Evolutionary conservation across 371 early-diverging fungal genomes (phyloP), one percentile per base, ranked within the genome.

Genomic region (Phascolomyces articulosus): DNA sequence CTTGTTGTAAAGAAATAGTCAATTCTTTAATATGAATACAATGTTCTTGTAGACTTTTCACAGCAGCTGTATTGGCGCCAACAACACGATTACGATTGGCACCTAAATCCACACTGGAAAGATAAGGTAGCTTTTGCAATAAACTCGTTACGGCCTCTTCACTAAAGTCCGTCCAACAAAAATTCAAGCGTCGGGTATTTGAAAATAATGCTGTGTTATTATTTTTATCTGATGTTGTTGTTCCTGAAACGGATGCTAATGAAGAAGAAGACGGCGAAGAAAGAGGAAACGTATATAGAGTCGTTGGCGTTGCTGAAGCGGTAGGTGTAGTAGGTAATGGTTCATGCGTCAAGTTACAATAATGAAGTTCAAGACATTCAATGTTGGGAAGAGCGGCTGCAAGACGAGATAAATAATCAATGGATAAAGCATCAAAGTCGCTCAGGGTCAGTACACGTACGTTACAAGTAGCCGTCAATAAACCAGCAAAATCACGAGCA

Each of bases 131-230:
- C 4, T n/a, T 20, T 3, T 24, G 24, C 1, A 74, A 66, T 0
- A 83, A 62, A 9, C 68, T 59, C 15, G 49, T 26, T 9, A 73
- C 67, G 15, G 78, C 74, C 20, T 63, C 60, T 15, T 64, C 44
- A 13, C 74, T 67, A 57, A 83, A 83, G 48, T 83, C 80, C 21
- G 83, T 79, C 83, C 83, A 83, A 7, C 67, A 40, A 8, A 76
- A 59, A 29, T 62, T 57, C 1, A 82, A 57, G 26, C 59, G 28
- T 21, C 48, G 63, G 28, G 51, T 41, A 28, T 40, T 57, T 2
- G 40, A n/a, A n/a, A 40, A 44, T 31, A 54, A 28, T 9, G 40
- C 54, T 11, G 24, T 21, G 10, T 20, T 21, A n/a, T n/a, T n/a
- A n/a, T n/a, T n/a, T n/a, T n/a, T n/a, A n/a, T n/a, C n/a, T 28